phyloP scores from a whole-genome alignment of 345 rosid genomes.

The Toxicodendron radicans region DNA sequence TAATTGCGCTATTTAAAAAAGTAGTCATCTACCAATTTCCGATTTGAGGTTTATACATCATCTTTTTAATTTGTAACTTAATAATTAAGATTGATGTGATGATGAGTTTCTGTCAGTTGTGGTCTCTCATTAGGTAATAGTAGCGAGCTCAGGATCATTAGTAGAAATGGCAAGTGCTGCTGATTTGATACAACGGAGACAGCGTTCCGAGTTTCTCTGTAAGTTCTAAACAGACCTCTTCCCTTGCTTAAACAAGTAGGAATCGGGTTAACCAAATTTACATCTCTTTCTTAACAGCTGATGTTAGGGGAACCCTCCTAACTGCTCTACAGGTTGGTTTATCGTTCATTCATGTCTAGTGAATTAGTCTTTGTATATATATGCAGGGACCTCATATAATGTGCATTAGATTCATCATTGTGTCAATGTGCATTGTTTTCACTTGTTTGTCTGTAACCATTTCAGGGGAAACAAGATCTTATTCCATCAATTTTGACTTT shows the following conservation, averaged over 20 bases:
- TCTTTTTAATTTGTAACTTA: background rate
- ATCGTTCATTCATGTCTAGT: background rate
- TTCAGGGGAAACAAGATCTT: conserved; percentile 67
- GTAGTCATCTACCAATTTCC: too few relatives aligned
- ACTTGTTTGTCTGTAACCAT: conserved; percentile 5
- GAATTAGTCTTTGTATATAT: background rate
- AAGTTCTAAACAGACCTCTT: conserved; percentile 25
- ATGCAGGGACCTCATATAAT: background rate
- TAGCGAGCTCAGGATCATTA: conserved; percentile 58
- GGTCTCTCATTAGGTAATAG: conserved; percentile 62
- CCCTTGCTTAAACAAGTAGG: conserved; percentile 9
- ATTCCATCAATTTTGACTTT: conserved; percentile 64
- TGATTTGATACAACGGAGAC: conserved; percentile 85
- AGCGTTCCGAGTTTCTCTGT: conserved; percentile 83
- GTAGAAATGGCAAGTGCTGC: conserved; percentile 71
- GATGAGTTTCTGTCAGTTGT: conserved; percentile 64
- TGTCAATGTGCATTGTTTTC: background rate
- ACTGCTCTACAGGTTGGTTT: conserved; percentile 50
- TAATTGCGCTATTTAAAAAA: too few relatives aligned
- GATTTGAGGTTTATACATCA: background rate
- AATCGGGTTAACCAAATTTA: conserved; percentile 12
- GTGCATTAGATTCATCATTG: background rate
- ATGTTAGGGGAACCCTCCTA: conserved; percentile 48
- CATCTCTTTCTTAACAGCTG: conserved; percentile 48
- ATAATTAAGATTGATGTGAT: conserved; percentile 33